These are phyloP conservation scores for Nyssa sinensis DNA, from an alignment of 148 eudicot species.

Conservation along the genomic window DNA sequence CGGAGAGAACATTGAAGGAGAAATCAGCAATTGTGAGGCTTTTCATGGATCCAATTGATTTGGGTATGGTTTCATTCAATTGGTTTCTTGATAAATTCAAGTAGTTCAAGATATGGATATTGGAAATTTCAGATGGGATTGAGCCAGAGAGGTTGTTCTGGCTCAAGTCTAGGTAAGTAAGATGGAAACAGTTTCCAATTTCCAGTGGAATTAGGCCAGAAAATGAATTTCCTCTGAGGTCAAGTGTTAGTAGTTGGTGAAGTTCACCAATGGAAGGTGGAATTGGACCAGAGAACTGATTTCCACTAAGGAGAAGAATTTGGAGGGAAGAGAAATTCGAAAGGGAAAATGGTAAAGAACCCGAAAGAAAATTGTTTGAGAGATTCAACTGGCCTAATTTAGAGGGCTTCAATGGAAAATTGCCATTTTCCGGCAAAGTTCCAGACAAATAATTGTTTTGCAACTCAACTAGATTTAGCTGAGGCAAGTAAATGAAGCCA, in stretches of 20 bases:
- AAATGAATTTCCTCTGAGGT: constrained; percentile 54
- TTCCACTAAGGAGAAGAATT: constrained; percentile 55
- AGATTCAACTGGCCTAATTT: constrained; percentile 69
- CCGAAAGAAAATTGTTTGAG: constrained; percentile 67
- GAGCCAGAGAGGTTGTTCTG: constrained; percentile 74
- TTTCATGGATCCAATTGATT: constrained; percentile 68
- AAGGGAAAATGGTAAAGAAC: constrained; percentile 61
- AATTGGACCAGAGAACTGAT: constrained; percentile 68
- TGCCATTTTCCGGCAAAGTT: constrained; percentile 48
- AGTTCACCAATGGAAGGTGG: constrained; percentile 74
- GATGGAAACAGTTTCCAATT: constrained; percentile 61
- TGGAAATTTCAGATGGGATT: constrained; percentile 68
- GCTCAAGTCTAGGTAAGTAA: constrained; percentile 84
- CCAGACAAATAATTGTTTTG: constrained; percentile 76
- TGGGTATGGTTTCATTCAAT: constrained; percentile 61
- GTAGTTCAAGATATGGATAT: constrained; percentile 59
- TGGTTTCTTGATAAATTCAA: constrained; percentile 79
- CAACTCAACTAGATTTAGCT: constrained; percentile 72
- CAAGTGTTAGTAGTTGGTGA: constrained; percentile 53
- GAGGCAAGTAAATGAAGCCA: constrained; percentile 78
- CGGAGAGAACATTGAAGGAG: constrained; percentile 81
- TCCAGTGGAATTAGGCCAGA: constrained; percentile 66
- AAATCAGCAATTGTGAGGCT: constrained; percentile 90
- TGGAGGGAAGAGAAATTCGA: constrained; percentile 74
- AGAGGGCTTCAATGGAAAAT: constrained; percentile 26